Conservation (phyloP, 129 eudicot genomes). For the Escallonia rubra region DNA sequence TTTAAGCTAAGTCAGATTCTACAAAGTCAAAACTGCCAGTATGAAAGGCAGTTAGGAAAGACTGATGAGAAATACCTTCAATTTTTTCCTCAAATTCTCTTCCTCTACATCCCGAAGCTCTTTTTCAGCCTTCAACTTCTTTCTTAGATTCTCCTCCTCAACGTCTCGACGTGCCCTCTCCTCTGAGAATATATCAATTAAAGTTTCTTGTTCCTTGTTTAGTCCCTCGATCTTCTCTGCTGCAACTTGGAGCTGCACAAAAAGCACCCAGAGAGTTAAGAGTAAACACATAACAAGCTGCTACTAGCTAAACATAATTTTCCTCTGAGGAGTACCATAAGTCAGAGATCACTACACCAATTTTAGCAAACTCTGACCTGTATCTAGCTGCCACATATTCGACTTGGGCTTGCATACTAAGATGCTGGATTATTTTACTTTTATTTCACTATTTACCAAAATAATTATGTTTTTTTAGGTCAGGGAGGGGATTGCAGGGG, state of each 20-base stretch:
- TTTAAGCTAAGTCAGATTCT: neutral
- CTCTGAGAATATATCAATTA: slow-evolving; percentile 65
- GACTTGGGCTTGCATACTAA: no score
- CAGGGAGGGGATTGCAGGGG: no score
- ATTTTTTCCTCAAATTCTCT: slow-evolving; percentile 12
- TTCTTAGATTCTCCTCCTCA: slow-evolving; percentile 59
- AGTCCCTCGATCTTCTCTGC: slow-evolving; percentile 29
- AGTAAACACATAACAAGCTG: neutral
- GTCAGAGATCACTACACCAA: neutral
- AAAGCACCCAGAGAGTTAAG: neutral
- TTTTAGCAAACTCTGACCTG: neutral
- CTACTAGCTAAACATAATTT: neutral
- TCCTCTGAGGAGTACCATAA: neutral
- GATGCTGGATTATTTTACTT: no score
- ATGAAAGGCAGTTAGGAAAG: neutral
- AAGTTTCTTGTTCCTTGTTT: slow-evolving; percentile 60
- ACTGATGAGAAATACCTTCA: neutral
- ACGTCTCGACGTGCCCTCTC: slow-evolving; percentile 73
- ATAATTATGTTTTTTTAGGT: no score
- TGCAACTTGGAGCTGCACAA: slow-evolving; percentile 54
- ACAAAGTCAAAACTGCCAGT: neutral
- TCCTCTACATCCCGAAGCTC: slow-evolving; percentile 37
- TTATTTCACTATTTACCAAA: no score
- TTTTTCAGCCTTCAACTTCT: slow-evolving; percentile 53
- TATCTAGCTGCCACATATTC: neutral